Evolutionary conservation across 2,329 filamentous ascomycete genomes (phyloP), one percentile per base, ranked within the genome.

Genomic region (Exophiala aquamarina): DNA sequence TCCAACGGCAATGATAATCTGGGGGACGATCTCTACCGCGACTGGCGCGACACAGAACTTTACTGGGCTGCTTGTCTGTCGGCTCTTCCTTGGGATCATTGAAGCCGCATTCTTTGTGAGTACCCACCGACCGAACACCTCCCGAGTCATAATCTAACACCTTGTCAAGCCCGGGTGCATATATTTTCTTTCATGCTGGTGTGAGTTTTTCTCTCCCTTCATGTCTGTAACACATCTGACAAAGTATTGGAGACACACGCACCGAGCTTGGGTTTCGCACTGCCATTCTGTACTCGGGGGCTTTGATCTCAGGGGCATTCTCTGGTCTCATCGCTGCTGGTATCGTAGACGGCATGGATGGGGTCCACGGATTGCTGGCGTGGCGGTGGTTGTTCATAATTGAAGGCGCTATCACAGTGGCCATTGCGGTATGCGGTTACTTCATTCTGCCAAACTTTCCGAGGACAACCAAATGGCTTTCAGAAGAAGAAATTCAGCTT

Each of bases 301-400:
- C 82, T 0, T 70, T 89, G 20, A 77, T 89, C 15, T 84, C 82
- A 1, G 84, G 84, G 3, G 85, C 86, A 1, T 89, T 89, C 59
- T 86, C 83, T 0, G 85, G 83, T 2, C 65, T 84, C 7, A 78
- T 84, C 29, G 75, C 79, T 2, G 79, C 79, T 0, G 82, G 84
- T 5, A 86, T 90, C 44, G 82, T 79, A 0, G 69, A 71, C n/a
- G 79, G 83, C 40, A 77, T 90, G 72, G 74, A 85, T 49, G 48
- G 52, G 3, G 28, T 26, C 2, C 20, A 33, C 3, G 78, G 78
- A 2, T 72, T 81, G 37, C 65, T 72, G 0, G 78, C 78, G 0
- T 83, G 80, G 81, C 67, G 79, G 41, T 83, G 80, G 80, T 69
- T 82, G 0, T 82, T 82, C 64, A 70, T 74, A 28, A 67, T 83